Percentiles rank a stretch among this genome's conserved stretches.
phyloP scores from a whole-genome alignment of 176 grass and related monocot genomes.

The Otatea glauca region DNA sequence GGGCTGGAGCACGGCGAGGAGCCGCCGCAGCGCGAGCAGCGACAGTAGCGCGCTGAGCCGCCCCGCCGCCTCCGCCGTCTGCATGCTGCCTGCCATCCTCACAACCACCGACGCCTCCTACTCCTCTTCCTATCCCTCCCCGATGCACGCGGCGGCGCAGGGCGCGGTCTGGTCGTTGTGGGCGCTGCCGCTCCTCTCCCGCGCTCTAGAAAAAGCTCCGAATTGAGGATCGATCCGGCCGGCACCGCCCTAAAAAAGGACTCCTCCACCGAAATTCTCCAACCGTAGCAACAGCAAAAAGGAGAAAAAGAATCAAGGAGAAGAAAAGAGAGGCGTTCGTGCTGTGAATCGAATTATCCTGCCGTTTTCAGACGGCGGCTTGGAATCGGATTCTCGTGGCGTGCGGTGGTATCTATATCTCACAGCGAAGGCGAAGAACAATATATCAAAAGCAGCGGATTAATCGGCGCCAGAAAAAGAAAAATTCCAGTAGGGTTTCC shows the following conservation, averaged over 20 bases:
- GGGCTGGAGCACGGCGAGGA: constrained; percentile 60
- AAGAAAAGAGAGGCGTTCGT: background rate
- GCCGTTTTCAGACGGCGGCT: background rate
- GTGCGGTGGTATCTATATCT: background rate
- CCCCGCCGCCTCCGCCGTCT: constrained; percentile 71
- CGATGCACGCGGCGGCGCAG: background rate
- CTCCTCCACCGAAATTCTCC: constrained; percentile 15
- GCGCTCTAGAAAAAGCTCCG: background rate
- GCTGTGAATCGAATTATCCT: background rate
- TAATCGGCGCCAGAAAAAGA: background rate
- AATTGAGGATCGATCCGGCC: constrained; percentile 9
- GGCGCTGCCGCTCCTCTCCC: background rate
- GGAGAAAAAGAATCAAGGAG: background rate
- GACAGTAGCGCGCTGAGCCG: constrained; percentile 68
- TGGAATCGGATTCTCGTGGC: constrained; percentile 18
- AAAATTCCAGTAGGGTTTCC: background rate
- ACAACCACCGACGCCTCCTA: constrained; percentile 4
- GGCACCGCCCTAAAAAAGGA: constrained; percentile 54
- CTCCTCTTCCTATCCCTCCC: constrained; percentile 16
- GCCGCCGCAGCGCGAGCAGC: constrained; percentile 58
- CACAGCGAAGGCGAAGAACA: background rate
- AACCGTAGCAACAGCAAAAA: background rate
- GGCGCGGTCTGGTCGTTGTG: background rate
- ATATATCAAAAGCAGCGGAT: background rate
- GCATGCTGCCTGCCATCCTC: constrained; percentile 70